Evolutionary conservation across 495 filamentous ascomycete genomes (phyloP).

Genomic region (Xylaria castorea): DNA sequence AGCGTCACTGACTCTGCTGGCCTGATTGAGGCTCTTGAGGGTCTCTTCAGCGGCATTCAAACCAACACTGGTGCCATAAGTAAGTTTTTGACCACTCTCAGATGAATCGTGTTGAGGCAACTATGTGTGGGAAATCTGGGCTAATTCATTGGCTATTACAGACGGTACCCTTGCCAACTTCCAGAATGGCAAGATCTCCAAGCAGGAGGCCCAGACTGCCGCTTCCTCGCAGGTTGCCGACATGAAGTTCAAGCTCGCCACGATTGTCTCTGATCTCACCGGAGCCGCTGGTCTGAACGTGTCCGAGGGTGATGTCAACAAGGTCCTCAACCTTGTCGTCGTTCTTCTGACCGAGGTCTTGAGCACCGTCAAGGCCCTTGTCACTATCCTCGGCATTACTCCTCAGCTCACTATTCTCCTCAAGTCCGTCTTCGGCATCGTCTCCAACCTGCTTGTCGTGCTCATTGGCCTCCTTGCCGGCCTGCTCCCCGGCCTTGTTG

Average conservation of each 20-base stretch:
- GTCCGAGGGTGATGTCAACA: slow-evolving; percentile 15
- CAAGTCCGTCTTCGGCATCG: slow-evolving; percentile 18
- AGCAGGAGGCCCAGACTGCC: slow-evolving; percentile 9
- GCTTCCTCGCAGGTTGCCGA: not conserved
- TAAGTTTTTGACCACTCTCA: not conserved
- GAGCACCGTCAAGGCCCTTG: slow-evolving; percentile 10
- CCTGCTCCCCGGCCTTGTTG: slow-evolving; percentile 12
- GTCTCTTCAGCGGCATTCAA: slow-evolving; percentile 7
- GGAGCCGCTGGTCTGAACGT: slow-evolving; percentile 1
- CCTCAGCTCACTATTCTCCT: slow-evolving; percentile 8
- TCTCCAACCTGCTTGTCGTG: slow-evolving; percentile 13
- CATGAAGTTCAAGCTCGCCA: slow-evolving; percentile 9
- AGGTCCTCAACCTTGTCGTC: slow-evolving; percentile 17
- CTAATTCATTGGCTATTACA: not conserved
- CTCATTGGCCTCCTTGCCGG: slow-evolving; percentile 17
- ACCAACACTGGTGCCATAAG: slow-evolving; percentile 18
- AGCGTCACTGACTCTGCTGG: not conserved
- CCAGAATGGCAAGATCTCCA: slow-evolving; percentile 16
- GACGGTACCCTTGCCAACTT: slow-evolving; percentile 9
- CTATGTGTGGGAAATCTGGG: too few relatives aligned
- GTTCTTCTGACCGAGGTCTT: slow-evolving; percentile 12
- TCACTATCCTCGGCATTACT: slow-evolving; percentile 18
- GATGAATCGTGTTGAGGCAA: not conserved
- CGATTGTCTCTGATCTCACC: slow-evolving; percentile 6
- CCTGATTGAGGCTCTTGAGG: not conserved